phyloP scores from a whole-genome alignment of 768 basidiomycete genomes.

The Mycena albidolilacea region DNA sequence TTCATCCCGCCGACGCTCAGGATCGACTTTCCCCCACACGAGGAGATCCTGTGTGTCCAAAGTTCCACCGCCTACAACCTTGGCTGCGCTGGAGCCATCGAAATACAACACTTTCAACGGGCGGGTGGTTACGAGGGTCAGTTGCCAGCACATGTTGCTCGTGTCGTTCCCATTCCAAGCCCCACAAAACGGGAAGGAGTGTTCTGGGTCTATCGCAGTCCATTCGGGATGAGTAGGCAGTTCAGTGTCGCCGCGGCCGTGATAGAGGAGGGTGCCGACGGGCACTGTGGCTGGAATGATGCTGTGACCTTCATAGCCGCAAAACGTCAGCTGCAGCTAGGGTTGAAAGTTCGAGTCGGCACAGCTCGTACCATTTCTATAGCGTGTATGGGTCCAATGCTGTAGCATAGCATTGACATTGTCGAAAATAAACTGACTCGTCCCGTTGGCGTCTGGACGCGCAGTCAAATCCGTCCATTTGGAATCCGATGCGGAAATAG shows the following conservation, averaged over 20 bases:
- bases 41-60: slow-evolving; percentile 17
- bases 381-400: neutral
- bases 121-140: slow-evolving; percentile 6
- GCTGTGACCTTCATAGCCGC: slow-evolving; percentile 33
- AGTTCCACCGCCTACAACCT: neutral
- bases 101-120: slow-evolving; percentile 15
- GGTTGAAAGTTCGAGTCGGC: neutral
- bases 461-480: neutral
- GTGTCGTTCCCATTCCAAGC: neutral
- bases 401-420: neutral
- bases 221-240: slow-evolving; percentile 41
- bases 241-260: slow-evolving; percentile 35
- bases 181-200: slow-evolving; percentile 33
- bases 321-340: neutral
- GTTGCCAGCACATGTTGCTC: slow-evolving; percentile 52
- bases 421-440: neutral
- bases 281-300: slow-evolving; percentile 42
- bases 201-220: slow-evolving; percentile 44
- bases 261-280: slow-evolving; percentile 44
- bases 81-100: slow-evolving; percentile 28
- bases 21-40: slow-evolving; percentile 6
- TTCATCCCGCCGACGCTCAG: neutral
- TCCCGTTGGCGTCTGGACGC: neutral
- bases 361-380: neutral
- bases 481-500: too few relatives aligned